Percentiles rank a stretch among this genome's conserved stretches.
Conservation (phyloP, 106 monocot genomes). For the Vanilla planifolia region DNA sequence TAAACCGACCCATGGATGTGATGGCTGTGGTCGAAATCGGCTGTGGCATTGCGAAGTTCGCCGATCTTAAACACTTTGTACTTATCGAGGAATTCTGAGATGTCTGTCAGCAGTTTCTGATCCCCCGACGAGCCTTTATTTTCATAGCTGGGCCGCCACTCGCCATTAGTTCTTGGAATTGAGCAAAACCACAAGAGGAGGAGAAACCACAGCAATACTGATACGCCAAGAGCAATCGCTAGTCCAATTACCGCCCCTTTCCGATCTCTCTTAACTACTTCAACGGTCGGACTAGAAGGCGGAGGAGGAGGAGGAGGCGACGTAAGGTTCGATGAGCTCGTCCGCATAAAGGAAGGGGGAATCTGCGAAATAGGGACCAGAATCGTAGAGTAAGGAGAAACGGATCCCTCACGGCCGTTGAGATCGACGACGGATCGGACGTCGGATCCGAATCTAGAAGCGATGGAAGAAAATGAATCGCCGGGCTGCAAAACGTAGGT, state of each 20-base stretch:
- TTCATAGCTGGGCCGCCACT: neutral
- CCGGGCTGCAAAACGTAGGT: conserved; percentile 52
- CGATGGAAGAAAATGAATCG: conserved; percentile 47
- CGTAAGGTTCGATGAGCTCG: neutral
- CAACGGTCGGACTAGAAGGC: neutral
- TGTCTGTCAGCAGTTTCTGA: conserved; percentile 39
- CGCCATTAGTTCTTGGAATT: neutral
- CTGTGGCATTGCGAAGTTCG: conserved; percentile 49
- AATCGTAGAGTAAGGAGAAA: conserved; percentile 20
- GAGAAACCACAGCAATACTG: conserved; percentile 22
- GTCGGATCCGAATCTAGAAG: conserved; percentile 40
- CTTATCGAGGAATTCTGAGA: conserved; percentile 75
- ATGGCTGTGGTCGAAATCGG: conserved; percentile 36
- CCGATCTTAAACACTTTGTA: conserved; percentile 56
- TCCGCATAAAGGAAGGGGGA: conserved; percentile 29
- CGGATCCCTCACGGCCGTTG: conserved; percentile 25
- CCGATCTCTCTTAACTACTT: neutral
- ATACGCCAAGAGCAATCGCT: conserved; percentile 26
- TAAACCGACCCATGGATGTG: conserved; percentile 67
- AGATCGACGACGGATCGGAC: conserved; percentile 20
- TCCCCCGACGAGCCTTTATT: conserved; percentile 3
- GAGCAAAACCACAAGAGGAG: conserved; percentile 2
- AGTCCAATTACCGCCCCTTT: conserved; percentile 32
- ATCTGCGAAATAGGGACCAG: conserved; percentile 35
- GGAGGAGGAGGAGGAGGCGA: conserved; percentile 2